Base-by-base conservation (phyloP, 2,329 filamentous ascomycete genomes). In the Macrophomina tecta region DNA sequence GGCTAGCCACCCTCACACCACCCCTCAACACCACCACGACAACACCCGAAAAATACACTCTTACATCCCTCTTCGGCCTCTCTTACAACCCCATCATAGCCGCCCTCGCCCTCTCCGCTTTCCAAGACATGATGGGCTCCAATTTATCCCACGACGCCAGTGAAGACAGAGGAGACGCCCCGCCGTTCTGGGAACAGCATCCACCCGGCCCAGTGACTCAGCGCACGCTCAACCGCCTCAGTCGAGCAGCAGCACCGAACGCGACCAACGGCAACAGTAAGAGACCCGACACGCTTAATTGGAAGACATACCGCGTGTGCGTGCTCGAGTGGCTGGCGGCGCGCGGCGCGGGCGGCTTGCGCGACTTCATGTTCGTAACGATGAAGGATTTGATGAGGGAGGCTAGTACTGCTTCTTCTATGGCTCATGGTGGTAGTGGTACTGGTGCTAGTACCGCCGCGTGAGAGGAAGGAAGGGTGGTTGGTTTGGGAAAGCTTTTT, bases 291-390 rank as follows among this genome's bases (percentile, higher is more conserved):
- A 23, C 23, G 23, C 48, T 67, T 5, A 48, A 30, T 28, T 96
- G 91, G 90, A 87, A 90, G 72, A 88, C 91, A 60, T 97, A 93
- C 76, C 85, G 91, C 67, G 81, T 92, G 5, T 85, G 87, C n/a
- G 89, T 94, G 69, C 79, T 97, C 66, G 83, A 84, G 60, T 87
- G 89, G 78, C 78, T 96, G 69, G 89, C 90, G 67, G 81, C 79
- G 5, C 85, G 84, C 64, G 90, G 90, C 0, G 83, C 91, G 53
- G 79, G 77, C 11, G 93, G 93, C 0, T 83, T 94, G 36, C 85
- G 86, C 16, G 84, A 89, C 69, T 79, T 96, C 72, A 90, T 96
- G 84, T 91, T 91, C 76, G 92, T 89, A 72, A 94, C 91, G 1
- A 93, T 95, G 87, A 92, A 63, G 56, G 65, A 67, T 32, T 14